These are phyloP conservation scores for Dactylonectria macrodidyma DNA, from an alignment of 2,329 filamentous ascomycete species.

Conservation along the genomic window DNA sequence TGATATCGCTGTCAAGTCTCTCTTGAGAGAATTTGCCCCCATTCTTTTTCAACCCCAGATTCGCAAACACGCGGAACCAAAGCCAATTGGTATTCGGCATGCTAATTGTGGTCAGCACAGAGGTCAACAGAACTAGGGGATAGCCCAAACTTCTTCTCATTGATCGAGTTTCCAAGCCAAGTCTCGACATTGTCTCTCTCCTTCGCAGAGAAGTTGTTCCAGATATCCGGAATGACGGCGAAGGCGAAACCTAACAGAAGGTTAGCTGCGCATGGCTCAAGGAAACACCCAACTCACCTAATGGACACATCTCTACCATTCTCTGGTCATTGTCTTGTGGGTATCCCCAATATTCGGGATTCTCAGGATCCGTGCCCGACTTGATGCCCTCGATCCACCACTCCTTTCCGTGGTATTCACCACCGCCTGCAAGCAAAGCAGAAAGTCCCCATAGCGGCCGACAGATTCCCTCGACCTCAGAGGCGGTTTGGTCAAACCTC, in stretches of 20 bases:
- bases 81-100: conserved; percentile 81
- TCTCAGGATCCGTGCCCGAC: conserved; percentile 78
- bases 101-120: conserved; percentile 57
- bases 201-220: conserved; percentile 74
- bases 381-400: conserved; percentile 79
- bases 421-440: conserved; percentile 78
- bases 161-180: conserved; percentile 83
- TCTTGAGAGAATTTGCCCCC: conserved; percentile 79
- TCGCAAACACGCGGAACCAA: conserved; percentile 90
- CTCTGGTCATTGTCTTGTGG: conserved; percentile 84
- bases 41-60: conserved; percentile 83
- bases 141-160: conserved; percentile 75
- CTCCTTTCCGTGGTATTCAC: conserved; percentile 73
- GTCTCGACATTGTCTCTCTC: conserved; percentile 77
- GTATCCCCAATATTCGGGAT: conserved; percentile 82
- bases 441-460: conserved; percentile 84
- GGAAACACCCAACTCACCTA: conserved; percentile 60
- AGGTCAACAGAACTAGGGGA: too few species aligned
- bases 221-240: conserved; percentile 77
- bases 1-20: conserved; percentile 80
- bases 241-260: conserved; percentile 71
- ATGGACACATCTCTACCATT: conserved; percentile 88
- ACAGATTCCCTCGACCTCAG: conserved; percentile 83
- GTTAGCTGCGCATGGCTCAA: background rate
- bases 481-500: conserved; percentile 82